Evolutionary conservation across 768 basidiomycete species (phyloP), one percentile per base, ranked within the genome.

Genomic region (button mushroom (Agaricus bisporus)): DNA sequence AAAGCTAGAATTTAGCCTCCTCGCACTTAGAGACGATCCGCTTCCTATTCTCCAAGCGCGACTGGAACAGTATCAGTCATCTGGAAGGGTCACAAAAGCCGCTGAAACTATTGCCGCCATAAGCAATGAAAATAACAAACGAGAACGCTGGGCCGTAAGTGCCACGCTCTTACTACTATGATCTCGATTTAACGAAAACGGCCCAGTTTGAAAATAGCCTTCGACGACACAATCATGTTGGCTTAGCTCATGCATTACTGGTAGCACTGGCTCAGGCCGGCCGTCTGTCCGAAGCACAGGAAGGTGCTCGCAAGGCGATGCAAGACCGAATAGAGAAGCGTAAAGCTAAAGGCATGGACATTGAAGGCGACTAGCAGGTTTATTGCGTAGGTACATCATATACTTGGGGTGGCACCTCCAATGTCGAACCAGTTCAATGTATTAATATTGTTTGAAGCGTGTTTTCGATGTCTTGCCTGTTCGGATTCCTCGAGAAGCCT

Each of bases 1-100:
- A 32, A 56, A 95, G 92, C 76, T 95, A 49, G 91, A 95, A 65
- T 98, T 98, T 74, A 94, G 88, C 67, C 80, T 98, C 35, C 81
- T 97, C 35, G 92, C 91, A 5, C 73, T 99, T 41, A 85, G 87
- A 51, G 83, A 88, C 41, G 88, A 92, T 64, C 88, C 91, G 28
- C 60, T 97, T 22, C 88, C 88, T 11, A 61, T 67, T 5, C 76
- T 98, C 20, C 78, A 83, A 64, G 63, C 73, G 20, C 81, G 85
- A 47, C 66, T 93, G 20, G 68, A 75, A 48, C 70, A 67, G 57
- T 68, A 69, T 48, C 83, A 78, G 63, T 65, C 62, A 56, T 66
- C 70, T 52, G 69, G 76, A 56, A 60, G 76, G 60, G 64, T 66
- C 17, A 60, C 69, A 10, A 72, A 73, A 56, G 80, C 77, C 12